These are phyloP conservation scores for Lentinula guzmanii DNA, from an alignment of 768 basidiomycete genomes.

Conservation along the genomic window DNA sequence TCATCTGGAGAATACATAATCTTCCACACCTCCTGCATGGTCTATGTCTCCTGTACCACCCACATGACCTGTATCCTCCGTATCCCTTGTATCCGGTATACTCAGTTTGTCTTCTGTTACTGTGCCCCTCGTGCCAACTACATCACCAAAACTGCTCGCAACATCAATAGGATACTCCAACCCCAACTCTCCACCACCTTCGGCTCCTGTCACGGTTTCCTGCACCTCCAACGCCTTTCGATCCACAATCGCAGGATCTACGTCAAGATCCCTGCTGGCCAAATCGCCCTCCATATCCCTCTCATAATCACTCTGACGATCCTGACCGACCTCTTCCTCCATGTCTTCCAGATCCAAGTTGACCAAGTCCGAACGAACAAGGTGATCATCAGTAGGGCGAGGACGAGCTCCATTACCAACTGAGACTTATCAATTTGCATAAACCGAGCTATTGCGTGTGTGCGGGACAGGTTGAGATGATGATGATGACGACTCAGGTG, in stretches of 20 bases:
- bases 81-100: not conserved
- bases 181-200: not conserved
- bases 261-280: not conserved
- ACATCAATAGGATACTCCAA: no score
- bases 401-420: not conserved
- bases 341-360: not conserved
- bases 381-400: not conserved
- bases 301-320: not conserved
- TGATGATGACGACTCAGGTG: not conserved
- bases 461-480: not conserved
- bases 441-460: not conserved
- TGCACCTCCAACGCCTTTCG: not conserved
- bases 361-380: not conserved
- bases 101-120: not conserved
- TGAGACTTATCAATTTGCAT: not conserved
- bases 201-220: not conserved
- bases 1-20: not conserved
- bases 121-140: no score
- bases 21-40: no score
- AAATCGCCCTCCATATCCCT: not conserved
- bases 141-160: not conserved
- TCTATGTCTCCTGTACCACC: not conserved
- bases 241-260: not conserved
- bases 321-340: not conserved
- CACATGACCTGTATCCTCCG: not conserved